Evolutionary conservation across 192 early-diverging fungal species (phyloP), one percentile per base, ranked within the genome.

Genomic region (Mortierella claussenii): DNA sequence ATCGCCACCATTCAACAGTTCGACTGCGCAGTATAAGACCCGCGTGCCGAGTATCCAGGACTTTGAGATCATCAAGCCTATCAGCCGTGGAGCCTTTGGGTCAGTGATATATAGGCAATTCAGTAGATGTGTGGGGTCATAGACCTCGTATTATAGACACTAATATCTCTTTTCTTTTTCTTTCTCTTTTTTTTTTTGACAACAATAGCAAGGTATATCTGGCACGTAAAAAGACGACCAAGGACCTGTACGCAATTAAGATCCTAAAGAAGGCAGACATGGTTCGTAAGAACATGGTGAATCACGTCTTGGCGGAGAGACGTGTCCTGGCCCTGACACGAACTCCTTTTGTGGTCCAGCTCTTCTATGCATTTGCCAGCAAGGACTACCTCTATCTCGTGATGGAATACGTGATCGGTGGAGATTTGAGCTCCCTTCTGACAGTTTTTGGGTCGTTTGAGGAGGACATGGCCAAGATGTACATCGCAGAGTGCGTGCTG

Each of bases 281-380:
- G 91, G 94, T 95, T 65, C 88, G 91, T 65, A 97, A 96, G 81
- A 96, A 97, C 75, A 96, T 96, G 96, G 91, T 95, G n/a, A 92
- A 89, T 27, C 95, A 96, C 55, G 92, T 94, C 13, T 80, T 94
- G 30, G 93, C 94, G 6, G 96, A 97, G 81, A 83, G 93, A 57
- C 89, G 93, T 21, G 96, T 93, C 28, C 78, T 97, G 36, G 90
- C 91, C 34, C 68, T 96, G 54, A 84, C 91, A 12, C 71, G 83
- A 18, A 94, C 93, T 1, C 94, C 93, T 2, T 96, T 91, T 83
- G 93, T 97, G 15, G 96, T 97, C 18, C 91, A 92, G 75, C 84
- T 97, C n/a, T 96, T 89, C 81, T 97, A 95, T 54, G 94, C 96
- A 2, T 96, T 97, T 73, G 90, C 93, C 46, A 96, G 89, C 80